Base-by-base conservation (phyloP, 2,329 filamentous ascomycete genomes). In the Chaetothyriales sp. region DNA sequence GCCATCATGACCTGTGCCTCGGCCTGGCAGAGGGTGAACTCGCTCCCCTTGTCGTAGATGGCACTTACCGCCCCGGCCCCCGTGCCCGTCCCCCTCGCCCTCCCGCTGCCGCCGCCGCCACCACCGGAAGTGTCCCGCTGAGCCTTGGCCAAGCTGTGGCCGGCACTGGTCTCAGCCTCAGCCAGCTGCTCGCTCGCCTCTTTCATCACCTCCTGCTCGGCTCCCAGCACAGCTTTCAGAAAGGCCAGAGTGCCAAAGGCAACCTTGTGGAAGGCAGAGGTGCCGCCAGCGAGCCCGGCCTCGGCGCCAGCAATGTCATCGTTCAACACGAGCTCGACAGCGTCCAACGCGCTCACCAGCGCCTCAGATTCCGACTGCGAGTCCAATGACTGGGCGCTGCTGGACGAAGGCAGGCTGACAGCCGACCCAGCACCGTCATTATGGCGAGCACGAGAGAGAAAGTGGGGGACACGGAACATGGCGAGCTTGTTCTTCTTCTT, bases 301-400 rank as follows among this genome's bases (percentile, higher is more conserved):
- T 93, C 86, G 5, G 92, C 92, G 42, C 79, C 81, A 36, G 87
- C 84, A 53, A 96, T 83, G 68, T 96, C 87, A 68, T 95, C 88
- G 63, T 92, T 83, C 74, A 95, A 83, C 59, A 95, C 86, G 51
- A 85, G 71, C 7, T 77, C 74, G 3, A 83, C 79, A 42, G 84
- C 83, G 36, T 53, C 50, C 49, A 61, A 55, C 52, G 50, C 45
- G 18, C 48, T 51, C 43, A 52, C 54, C n/a, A 57, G 51, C 53
- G 56, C 67, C 58, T 76, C 72, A 47, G 76, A 68, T 65, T 82
- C 79, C 55, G 74, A 72, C 47, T 77, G 61, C 55, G 77, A 73
- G 61, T 74, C 77, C 52, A 81, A 60, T 43, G 75, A 79, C 62
- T 73, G 74, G 10, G 73, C 74, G 43, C 74, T 74, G 47, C 68